These are phyloP conservation scores for Aspergillus tamarii DNA, from an alignment of 2,329 filamentous ascomycete genomes.

Conservation along the genomic window DNA sequence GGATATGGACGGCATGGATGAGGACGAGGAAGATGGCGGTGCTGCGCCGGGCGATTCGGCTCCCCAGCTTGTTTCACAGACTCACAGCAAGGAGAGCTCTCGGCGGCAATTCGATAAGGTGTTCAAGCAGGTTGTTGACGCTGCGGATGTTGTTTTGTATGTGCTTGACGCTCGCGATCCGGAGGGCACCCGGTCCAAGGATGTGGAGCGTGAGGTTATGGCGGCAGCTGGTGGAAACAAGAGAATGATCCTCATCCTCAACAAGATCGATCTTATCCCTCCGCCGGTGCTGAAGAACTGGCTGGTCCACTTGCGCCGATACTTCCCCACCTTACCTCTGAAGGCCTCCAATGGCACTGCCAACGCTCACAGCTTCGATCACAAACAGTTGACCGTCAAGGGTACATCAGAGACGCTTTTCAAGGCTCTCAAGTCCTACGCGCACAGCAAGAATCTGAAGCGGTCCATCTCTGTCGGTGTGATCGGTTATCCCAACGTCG, in stretches of 20 bases:
- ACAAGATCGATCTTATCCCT: slow-evolving; percentile 93
- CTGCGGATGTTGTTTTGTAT: slow-evolving; percentile 88
- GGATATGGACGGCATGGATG: slow-evolving; percentile 61
- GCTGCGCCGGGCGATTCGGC: slow-evolving; percentile 54
- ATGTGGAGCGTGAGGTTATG: slow-evolving; percentile 89
- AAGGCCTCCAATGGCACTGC: slow-evolving; percentile 80
- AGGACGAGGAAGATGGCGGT: slow-evolving; percentile 57
- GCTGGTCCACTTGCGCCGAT: slow-evolving; percentile 81
- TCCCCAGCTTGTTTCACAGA: slow-evolving; percentile 48
- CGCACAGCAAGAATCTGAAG: slow-evolving; percentile 81
- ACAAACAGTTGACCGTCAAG: slow-evolving; percentile 84
- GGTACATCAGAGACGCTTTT: slow-evolving; percentile 84
- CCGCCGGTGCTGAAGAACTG: slow-evolving; percentile 79
- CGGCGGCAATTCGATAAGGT: slow-evolving; percentile 91
- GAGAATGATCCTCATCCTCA: slow-evolving; percentile 85
- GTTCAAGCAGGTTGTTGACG: slow-evolving; percentile 89
- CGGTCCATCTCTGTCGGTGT: slow-evolving; percentile 88
- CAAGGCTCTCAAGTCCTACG: slow-evolving; percentile 86
- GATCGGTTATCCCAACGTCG: slow-evolving; percentile 94
- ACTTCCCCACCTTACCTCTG: slow-evolving; percentile 88
- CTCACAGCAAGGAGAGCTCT: slow-evolving; percentile 61
- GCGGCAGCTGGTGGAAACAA: slow-evolving; percentile 82
- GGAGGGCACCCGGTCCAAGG: slow-evolving; percentile 84
- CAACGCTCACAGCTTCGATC: slow-evolving; percentile 89
- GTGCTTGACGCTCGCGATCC: slow-evolving; percentile 91